A percentile compares a stretch with the other conserved stretches of the same genome.
phyloP scores from a whole-genome alignment of 306 rosid genomes.

The Rubus idaeus region DNA sequence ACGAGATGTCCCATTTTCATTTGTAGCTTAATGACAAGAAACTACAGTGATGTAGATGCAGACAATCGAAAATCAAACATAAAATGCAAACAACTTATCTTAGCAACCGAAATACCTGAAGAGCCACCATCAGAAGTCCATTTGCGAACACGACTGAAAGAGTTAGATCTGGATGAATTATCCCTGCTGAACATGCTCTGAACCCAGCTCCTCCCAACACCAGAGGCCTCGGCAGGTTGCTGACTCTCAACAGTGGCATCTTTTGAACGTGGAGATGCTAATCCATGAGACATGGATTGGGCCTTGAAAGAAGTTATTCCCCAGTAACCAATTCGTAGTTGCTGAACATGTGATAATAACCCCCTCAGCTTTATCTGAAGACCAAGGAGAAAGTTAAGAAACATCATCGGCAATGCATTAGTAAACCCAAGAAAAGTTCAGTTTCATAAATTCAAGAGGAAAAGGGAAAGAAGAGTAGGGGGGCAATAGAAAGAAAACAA shows the following conservation, averaged over 20 bases:
- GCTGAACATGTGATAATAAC: conserved; percentile 81
- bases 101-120: conserved; percentile 42
- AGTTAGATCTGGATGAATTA: conserved; percentile 65
- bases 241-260: conserved; percentile 70
- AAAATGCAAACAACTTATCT: conserved; percentile 16
- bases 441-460: conserved; percentile 8
- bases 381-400: conserved; percentile 15
- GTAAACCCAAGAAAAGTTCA: conserved; percentile 22
- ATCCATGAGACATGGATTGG: conserved; percentile 67
- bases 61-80: conserved; percentile 20
- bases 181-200: conserved; percentile 97
- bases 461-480: background rate
- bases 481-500: background rate
- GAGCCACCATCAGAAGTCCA: conserved; percentile 83
- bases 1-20: conserved; percentile 73
- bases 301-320: conserved; percentile 66
- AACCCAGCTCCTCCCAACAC: conserved; percentile 93
- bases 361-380: conserved; percentile 94
- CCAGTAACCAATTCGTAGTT: conserved; percentile 80
- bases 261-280: conserved; percentile 80
- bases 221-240: conserved; percentile 91
- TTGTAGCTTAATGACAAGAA: conserved; percentile 29
- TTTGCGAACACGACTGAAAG: conserved; percentile 77
- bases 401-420: conserved; percentile 24
- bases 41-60: conserved; percentile 14